Evolutionary conservation across 306 rosid genomes (phyloP), one percentile per base, ranked within the genome.

Genomic region (Ziziphus jujuba): DNA sequence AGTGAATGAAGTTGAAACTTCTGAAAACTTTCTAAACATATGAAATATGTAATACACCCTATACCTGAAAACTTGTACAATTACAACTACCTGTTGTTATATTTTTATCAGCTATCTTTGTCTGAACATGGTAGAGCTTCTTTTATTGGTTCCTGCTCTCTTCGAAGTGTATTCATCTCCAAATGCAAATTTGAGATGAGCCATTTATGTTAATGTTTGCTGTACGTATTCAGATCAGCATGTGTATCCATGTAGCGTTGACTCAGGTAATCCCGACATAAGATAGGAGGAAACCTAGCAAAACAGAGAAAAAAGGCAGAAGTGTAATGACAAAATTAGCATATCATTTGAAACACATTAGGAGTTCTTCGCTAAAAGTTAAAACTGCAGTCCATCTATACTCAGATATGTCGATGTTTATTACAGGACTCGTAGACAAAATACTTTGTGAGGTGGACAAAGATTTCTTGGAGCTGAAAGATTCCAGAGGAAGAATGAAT

Each of bases 241-340:
- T 89, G 95, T 65, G 98, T 89, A 56, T 83, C 90, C 7, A 74
- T 8, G 63, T 87, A 92, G n/a, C 92, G 92, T 68, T 87, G 95
- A 34, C 76, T 71, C 75, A 91, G 50, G 82, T 85, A 87, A 15
- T 81, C 85, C 21, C 21, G 61, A 59, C 85, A 91, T 71, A 81
- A 71, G 80, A 89, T 82, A 28, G 98, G 92, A 58, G 85, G 90
- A 82, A 80, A 92, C 84, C 96, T 92, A 62, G 16, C 59, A 71
- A 66, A 28, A 56, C 45, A 50, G 52, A 40, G 12, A 40, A 38
- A 10, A 7, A 10, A n/a, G n/a, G 34, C 7, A 47, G 13, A 10
- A 48, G 12, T 53, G 31, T 21, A 19, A 25, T 2, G 20, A 48
- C 33, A 28, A 20, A 2, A 31, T 48, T 17, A 64, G n/a, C 47